Conservation (phyloP, 2,329 filamentous ascomycete species). For the Exutisphaerella laricina region DNA sequence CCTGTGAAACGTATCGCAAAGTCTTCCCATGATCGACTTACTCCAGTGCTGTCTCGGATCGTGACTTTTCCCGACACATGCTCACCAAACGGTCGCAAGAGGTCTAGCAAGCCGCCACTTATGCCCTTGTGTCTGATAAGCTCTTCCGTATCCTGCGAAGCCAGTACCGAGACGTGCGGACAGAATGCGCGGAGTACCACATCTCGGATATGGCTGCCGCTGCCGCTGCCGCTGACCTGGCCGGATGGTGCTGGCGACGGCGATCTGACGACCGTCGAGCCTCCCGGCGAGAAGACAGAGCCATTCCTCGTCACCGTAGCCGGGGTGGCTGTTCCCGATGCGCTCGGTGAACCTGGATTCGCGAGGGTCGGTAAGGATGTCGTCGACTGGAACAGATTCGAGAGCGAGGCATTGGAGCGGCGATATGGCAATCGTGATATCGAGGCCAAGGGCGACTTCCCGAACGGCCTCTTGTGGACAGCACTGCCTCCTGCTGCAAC, state of each 20-base stretch:
- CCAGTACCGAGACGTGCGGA: conserved; percentile 78
- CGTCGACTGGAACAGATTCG: conserved; percentile 49
- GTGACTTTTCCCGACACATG: conserved; percentile 79
- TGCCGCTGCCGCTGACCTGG: conserved; percentile 40
- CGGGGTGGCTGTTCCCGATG: conserved; percentile 41
- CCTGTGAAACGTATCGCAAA: conserved; percentile 81
- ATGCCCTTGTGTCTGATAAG: conserved; percentile 81
- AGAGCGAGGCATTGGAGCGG: conserved; percentile 48
- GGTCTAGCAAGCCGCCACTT: conserved; percentile 70
- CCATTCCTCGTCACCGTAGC: conserved; percentile 30
- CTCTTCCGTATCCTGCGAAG: conserved; percentile 80
- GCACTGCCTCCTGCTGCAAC: conserved; percentile 57
- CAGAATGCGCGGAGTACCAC: conserved; percentile 80
- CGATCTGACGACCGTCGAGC: conserved; percentile 34
- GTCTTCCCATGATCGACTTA: conserved; percentile 78
- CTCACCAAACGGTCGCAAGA: conserved; percentile 88
- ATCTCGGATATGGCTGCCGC: conserved; percentile 48
- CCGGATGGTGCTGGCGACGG: conserved; percentile 38
- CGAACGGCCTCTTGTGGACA: conserved; percentile 54
- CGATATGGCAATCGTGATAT: conserved; percentile 51
- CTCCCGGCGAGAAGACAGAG: conserved; percentile 42
- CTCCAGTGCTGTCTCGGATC: conserved; percentile 82
- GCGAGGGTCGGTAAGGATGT: conserved; percentile 39
- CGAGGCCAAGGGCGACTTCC: conserved; percentile 54
- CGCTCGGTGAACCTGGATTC: conserved; percentile 32